A percentile compares a stretch with the other conserved stretches of the same genome.
phyloP scores from a whole-genome alignment of 2,329 filamentous ascomycete genomes.

The Claviceps lovelessii region DNA sequence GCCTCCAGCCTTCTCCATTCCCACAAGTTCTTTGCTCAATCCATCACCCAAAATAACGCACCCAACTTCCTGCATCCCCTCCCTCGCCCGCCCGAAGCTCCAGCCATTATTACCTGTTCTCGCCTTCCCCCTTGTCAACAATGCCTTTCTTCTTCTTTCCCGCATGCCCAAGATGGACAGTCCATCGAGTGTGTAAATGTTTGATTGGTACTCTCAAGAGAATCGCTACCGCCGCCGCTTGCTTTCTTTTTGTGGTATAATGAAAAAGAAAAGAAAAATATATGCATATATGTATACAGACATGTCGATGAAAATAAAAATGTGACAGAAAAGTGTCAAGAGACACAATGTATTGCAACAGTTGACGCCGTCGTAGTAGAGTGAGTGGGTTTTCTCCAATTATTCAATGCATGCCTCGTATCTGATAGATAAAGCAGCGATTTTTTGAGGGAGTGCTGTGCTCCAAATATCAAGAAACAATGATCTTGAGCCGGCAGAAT shows the following conservation, averaged over 20 bases:
- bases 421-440: neutral
- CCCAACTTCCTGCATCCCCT: neutral
- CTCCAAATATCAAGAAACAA: neutral
- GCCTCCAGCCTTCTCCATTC: too few species aligned
- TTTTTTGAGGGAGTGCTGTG: neutral
- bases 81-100: neutral
- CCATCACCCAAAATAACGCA: neutral
- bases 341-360: neutral
- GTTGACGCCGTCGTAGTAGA: neutral
- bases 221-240: neutral
- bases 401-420: neutral
- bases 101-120: neutral
- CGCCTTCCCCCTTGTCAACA: too few species aligned
- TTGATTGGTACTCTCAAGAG: neutral
- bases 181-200: neutral
- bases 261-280: neutral
- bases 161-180: neutral
- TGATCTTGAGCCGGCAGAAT: neutral
- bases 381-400: neutral
- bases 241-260: slow-evolving; percentile 1
- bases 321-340: neutral
- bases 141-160: neutral
- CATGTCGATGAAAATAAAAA: neutral
- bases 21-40: neutral
- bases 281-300: neutral